Evolutionary conservation across 139 green algal genomes (phyloP).

Genomic region (Edaphochlamys debaryana): DNA sequence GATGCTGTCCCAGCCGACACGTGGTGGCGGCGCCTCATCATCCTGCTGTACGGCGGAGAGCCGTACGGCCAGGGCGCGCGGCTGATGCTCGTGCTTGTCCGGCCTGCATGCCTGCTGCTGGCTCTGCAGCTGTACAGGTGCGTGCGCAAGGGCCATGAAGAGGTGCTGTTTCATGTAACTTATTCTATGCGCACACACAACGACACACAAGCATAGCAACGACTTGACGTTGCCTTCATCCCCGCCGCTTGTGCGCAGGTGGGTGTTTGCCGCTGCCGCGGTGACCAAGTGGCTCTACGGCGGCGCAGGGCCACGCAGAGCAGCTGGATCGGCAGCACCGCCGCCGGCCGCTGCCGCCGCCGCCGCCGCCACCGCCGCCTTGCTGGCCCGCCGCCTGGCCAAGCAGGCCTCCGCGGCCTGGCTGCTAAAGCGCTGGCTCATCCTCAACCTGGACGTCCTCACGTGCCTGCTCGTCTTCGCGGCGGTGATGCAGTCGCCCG

Average conservation of each 20-base stretch:
- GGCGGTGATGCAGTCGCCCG: not conserved
- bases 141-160: too few relatives aligned
- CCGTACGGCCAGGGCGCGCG: not conserved
- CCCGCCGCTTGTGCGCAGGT: too few relatives aligned
- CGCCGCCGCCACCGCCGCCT: too few relatives aligned
- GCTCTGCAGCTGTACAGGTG: constrained; percentile 34
- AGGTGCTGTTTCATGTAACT: too few relatives aligned
- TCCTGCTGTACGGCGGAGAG: constrained; percentile 16
- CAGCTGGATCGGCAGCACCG: too few relatives aligned
- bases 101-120: constrained; percentile 5
- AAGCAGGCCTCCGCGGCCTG: constrained; percentile 9
- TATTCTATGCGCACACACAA: too few relatives aligned
- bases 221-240: too few relatives aligned
- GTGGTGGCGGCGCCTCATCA: constrained; percentile 10
- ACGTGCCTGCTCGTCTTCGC: constrained; percentile 11
- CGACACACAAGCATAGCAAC: too few relatives aligned
- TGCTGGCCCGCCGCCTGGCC: not conserved
- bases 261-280: constrained; percentile 9
- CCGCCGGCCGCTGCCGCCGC: not conserved
- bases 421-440: constrained; percentile 27
- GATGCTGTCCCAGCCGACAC: not conserved
- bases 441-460: constrained; percentile 39
- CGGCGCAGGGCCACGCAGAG: too few relatives aligned
- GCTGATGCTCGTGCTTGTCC: constrained; percentile 9
- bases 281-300: constrained; percentile 4